Conservation (phyloP, 768 basidiomycete genomes). For the Rhizopogon rudus region DNA sequence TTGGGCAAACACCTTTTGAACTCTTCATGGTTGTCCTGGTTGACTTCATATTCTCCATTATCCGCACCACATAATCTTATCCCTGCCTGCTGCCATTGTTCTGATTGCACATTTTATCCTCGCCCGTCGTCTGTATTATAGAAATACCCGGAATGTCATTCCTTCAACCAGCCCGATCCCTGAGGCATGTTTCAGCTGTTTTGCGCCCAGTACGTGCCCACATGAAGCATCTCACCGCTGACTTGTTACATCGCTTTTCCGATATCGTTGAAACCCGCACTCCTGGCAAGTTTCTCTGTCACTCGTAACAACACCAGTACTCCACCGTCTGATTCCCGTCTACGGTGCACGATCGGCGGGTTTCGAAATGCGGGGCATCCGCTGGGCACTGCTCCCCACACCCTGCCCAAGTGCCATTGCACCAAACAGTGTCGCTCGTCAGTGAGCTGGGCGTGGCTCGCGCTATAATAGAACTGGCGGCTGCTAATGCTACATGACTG, state of each 20-base stretch:
- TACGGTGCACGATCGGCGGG: conserved; percentile 4
- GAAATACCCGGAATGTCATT: conserved; percentile 11
- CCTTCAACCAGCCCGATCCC: not conserved
- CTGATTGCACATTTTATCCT: conserved; percentile 24
- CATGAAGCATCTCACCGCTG: not conserved
- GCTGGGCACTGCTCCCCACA: conserved; percentile 4
- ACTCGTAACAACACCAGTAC: conserved; percentile 9
- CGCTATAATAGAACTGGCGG: not conserved
- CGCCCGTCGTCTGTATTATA: conserved; percentile 27
- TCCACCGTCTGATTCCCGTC: conserved; percentile 1
- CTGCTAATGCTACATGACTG: not conserved
- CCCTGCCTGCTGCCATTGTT: conserved; percentile 21
- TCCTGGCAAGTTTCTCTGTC: not conserved
- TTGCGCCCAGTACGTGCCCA: not conserved
- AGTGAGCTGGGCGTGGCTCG: not conserved
- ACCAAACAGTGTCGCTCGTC: conserved; percentile 2
- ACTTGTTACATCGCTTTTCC: not conserved
- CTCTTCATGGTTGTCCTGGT: conserved; percentile 8
- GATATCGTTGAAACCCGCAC: not conserved
- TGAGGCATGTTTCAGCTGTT: not conserved
- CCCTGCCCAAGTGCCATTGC: conserved; percentile 6
- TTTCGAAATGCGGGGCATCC: conserved; percentile 8
- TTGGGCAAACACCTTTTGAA: conserved; percentile 75
- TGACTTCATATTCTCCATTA: conserved; percentile 4
- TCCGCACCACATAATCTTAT: conserved; percentile 18